Evolutionary conservation across 176 grass and related monocot genomes (phyloP).

Genomic region (Phragmites australis): DNA sequence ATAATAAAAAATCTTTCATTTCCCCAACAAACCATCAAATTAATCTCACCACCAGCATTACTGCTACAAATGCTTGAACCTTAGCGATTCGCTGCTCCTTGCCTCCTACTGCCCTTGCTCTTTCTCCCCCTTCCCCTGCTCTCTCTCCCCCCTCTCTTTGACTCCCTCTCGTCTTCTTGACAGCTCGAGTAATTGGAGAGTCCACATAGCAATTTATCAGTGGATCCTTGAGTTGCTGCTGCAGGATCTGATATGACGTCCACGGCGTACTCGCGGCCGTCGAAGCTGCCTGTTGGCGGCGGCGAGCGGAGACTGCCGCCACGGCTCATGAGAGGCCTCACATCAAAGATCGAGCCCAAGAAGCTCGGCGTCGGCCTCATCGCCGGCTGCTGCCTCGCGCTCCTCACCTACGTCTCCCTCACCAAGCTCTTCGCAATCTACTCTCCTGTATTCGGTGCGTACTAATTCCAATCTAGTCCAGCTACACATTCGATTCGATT

Average conservation of each 20-base stretch:
- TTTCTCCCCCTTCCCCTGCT: too few species aligned
- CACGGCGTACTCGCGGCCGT: conserved; percentile 45
- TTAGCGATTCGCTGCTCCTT: neutral
- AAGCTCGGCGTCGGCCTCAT: conserved; percentile 63
- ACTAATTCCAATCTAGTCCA: neutral
- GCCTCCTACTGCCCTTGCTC: neutral
- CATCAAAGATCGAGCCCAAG: conserved; percentile 64
- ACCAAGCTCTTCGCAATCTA: conserved; percentile 74
- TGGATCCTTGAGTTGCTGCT: neutral
- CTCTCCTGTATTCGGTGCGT: conserved; percentile 62
- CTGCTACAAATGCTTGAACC: conserved; percentile 20
- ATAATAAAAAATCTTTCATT: neutral
- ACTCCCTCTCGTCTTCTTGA: neutral
- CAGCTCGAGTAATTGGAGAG: neutral
- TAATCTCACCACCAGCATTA: neutral
- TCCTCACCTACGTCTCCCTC: conserved; percentile 71
- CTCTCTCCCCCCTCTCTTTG: neutral
- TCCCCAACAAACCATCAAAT: conserved; percentile 3
- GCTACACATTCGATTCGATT: neutral
- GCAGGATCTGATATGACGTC: conserved; percentile 32
- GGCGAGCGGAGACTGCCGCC: conserved; percentile 26
- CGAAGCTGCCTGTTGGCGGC: conserved; percentile 28
- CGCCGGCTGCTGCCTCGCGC: conserved; percentile 59
- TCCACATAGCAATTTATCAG: neutral
- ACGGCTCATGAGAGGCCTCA: conserved; percentile 34